Percentiles rank a stretch among this genome's conserved stretches.
These are phyloP conservation scores for Ascochyta rabiei DNA, from an alignment of 2,329 filamentous ascomycete species.

Conservation along the genomic window DNA sequence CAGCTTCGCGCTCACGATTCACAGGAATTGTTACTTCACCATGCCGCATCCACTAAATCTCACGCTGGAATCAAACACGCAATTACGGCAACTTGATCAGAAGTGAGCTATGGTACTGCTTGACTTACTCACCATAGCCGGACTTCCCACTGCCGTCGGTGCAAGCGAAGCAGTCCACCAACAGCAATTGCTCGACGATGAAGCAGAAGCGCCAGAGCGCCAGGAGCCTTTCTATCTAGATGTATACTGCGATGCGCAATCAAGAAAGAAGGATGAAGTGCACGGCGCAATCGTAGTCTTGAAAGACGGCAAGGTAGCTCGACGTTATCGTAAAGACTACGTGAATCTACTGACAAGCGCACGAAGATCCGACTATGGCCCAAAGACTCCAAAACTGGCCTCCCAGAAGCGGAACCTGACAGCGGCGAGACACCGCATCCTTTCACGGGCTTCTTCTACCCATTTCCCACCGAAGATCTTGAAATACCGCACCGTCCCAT, in stretches of 20 bases:
- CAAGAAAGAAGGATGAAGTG: slow-evolving; percentile 48
- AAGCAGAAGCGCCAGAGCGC: slow-evolving; percentile 54
- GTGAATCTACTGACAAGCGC: neutral
- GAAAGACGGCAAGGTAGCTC: slow-evolving; percentile 51
- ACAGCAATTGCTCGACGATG: slow-evolving; percentile 55
- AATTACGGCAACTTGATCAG: neutral
- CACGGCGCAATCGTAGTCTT: slow-evolving; percentile 53
- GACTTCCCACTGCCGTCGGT: slow-evolving; percentile 55
- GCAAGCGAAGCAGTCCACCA: slow-evolving; percentile 58
- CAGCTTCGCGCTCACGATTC: slow-evolving; percentile 21
- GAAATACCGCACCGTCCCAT: slow-evolving; percentile 46
- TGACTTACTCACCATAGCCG: slow-evolving; percentile 47
- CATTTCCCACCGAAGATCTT: slow-evolving; percentile 54
- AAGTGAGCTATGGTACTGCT: slow-evolving; percentile 22
- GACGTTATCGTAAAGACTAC: neutral
- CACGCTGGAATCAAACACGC: neutral
- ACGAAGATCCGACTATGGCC: slow-evolving; percentile 44
- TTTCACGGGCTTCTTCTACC: slow-evolving; percentile 58
- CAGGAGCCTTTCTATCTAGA: slow-evolving; percentile 60
- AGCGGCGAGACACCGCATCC: slow-evolving; percentile 49
- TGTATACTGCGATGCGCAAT: slow-evolving; percentile 51
- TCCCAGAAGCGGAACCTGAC: slow-evolving; percentile 32
- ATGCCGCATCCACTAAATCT: slow-evolving; percentile 2
- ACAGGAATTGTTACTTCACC: slow-evolving; percentile 9
- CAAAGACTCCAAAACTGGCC: slow-evolving; percentile 40